These are phyloP conservation scores for Trypanosoma cruzi DNA, from an alignment of 208 protist genomes.

Conservation along the genomic window DNA sequence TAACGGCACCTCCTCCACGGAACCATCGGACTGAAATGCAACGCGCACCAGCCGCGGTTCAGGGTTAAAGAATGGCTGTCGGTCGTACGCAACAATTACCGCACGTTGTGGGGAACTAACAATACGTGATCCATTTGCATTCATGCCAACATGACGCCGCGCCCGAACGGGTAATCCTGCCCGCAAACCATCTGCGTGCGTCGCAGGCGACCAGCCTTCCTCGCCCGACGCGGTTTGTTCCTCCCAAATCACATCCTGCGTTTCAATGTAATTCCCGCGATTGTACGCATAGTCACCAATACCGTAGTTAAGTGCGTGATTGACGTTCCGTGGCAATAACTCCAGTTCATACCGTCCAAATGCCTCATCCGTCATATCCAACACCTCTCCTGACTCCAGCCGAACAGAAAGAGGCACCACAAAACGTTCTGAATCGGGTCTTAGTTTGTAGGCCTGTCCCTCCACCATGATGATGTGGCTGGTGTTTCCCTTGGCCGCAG, in stretches of 20 bases:
- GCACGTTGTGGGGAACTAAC: slow-evolving; percentile 72
- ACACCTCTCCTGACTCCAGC: slow-evolving; percentile 70
- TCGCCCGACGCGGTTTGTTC: slow-evolving; percentile 53
- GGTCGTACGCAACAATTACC: slow-evolving; percentile 60
- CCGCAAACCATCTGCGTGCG: slow-evolving; percentile 76
- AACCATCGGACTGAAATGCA: slow-evolving; percentile 60
- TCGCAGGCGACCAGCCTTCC: slow-evolving; percentile 90
- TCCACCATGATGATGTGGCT: slow-evolving; percentile 40
- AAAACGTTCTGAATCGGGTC: slow-evolving; percentile 41
- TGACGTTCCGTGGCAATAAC: slow-evolving; percentile 49
- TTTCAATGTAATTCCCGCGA: slow-evolving; percentile 89
- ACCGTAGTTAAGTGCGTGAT: slow-evolving; percentile 85
- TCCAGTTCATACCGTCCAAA: slow-evolving; percentile 72
- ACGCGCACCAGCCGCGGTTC: slow-evolving; percentile 79
- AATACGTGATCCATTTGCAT: slow-evolving; percentile 13
- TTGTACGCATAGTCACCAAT: slow-evolving; percentile 85
- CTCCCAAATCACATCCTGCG: slow-evolving; percentile 89
- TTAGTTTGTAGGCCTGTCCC: slow-evolving; percentile 43
- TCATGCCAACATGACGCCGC: slow-evolving; percentile 40
- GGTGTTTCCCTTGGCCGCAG: slow-evolving; percentile 7
- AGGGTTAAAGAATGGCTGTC: slow-evolving; percentile 89
- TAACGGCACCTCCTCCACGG: slow-evolving; percentile 63
- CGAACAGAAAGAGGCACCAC: slow-evolving; percentile 64
- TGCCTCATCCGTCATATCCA: slow-evolving; percentile 70
- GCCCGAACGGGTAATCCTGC: slow-evolving; percentile 74